Evolutionary conservation across 306 rosid species (phyloP), one percentile per base, ranked within the genome.

Genomic region (Mucuna pruriens): DNA sequence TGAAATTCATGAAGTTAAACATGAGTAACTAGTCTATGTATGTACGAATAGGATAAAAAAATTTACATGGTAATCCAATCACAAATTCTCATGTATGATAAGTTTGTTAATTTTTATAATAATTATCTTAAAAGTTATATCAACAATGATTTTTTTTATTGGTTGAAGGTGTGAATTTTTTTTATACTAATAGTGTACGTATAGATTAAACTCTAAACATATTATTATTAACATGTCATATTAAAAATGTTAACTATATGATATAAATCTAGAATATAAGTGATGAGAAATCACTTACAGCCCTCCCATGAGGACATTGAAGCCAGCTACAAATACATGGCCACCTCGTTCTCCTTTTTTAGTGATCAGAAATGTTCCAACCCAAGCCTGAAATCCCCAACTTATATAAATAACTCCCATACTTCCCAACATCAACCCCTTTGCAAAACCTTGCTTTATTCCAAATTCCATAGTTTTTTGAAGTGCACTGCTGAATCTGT

Each of bases 371-470:
- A 74, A 86, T 51, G 92, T 92, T 54, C 98, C 98, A 60, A 94
- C 91, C 98, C 97, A 92, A 79, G 95, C 97, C 83, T 91, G 98
- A 77, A 92, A 95, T 34, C 98, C 95, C 98, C 98, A 95, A 62
- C 98, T 89, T 2, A 91, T 73, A 26, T 90, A 91, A 40, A 95
- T 86, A 58, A 95, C 76, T 84, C 97, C 98, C 90, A 95, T 83
- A 85, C 97, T 95, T 79, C 97, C 98, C 80, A 92, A 79, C 97
- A 92, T 88, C 84, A 95, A 75, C 36, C 98, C 98, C 66, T 95
- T 95, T 16, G 91, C 86, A 61, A 92, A 82, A 34, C 97, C 97
- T 49, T 83, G 89, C 71, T 91, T 90, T 68, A 90, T 84, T 75
- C 98, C 98, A 48, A 91, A 74, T 19, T 90, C 90, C 86, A 85